Percentiles rank a stretch among this genome's conserved stretches.
phyloP scores from a whole-genome alignment of 441 rosid species.

The Erodium moschatum region DNA sequence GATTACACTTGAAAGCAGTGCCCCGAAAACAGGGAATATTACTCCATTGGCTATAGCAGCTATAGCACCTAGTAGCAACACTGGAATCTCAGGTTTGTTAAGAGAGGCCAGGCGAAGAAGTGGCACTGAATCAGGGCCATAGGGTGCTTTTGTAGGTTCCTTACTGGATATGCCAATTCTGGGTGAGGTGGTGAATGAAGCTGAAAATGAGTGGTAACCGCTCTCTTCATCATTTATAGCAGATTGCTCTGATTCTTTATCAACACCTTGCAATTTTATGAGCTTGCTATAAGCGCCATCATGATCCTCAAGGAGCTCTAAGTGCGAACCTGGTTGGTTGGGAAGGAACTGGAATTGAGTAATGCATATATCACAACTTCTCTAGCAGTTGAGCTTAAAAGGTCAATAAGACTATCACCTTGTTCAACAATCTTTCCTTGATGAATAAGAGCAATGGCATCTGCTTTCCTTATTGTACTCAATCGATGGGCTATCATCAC shows the following conservation, averaged over 20 bases:
- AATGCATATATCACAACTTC: not conserved
- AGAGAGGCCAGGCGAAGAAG: conserved; percentile 41
- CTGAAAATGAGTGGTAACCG: conserved; percentile 29
- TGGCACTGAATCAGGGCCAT: conserved; percentile 31
- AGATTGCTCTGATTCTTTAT: conserved; percentile 23
- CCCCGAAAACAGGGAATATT: conserved; percentile 48
- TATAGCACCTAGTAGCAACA: conserved; percentile 37
- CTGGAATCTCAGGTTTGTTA: conserved; percentile 51
- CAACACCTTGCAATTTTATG: conserved; percentile 30
- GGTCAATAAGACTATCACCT: conserved; percentile 30
- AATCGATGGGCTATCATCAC: conserved; percentile 73
- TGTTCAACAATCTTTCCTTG: conserved; percentile 56
- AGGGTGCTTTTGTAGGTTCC: conserved; percentile 22
- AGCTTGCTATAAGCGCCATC: conserved; percentile 58
- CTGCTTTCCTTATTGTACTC: conserved; percentile 57
- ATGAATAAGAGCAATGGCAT: conserved; percentile 59
- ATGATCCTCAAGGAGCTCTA: conserved; percentile 43
- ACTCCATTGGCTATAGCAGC: conserved; percentile 48
- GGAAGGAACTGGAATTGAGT: conserved; percentile 3
- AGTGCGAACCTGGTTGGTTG: conserved; percentile 49
- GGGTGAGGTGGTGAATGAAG: conserved; percentile 36
- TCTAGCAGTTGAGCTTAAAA: not conserved
- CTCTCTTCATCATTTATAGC: conserved; percentile 20
- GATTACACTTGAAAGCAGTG: conserved; percentile 49
- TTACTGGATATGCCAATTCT: conserved; percentile 23